phyloP scores from a whole-genome alignment of 2,329 filamentous ascomycete genomes.

The Didymella sp. region DNA sequence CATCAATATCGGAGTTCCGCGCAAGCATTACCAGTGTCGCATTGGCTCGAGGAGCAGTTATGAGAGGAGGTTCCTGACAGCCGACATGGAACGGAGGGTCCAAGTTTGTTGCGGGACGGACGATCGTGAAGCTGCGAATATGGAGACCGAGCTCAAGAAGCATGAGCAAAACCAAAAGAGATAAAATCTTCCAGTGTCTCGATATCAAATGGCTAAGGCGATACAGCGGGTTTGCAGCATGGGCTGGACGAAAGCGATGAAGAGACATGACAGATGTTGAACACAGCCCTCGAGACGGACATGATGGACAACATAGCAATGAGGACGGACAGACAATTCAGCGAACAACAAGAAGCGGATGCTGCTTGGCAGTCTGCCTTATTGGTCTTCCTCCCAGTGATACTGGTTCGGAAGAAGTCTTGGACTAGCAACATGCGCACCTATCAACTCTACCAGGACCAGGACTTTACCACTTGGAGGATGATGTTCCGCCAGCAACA shows the following conservation, averaged over 20 bases:
- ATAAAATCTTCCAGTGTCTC: slow-evolving; percentile 19
- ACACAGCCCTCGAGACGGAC: not conserved
- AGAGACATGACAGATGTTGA: not conserved
- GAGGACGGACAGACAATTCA: not conserved
- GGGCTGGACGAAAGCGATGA: not conserved
- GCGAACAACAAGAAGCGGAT: not conserved
- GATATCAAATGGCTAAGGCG: not conserved
- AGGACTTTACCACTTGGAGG: not conserved
- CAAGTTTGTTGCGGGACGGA: slow-evolving; percentile 14
- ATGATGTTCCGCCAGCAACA: too few relatives aligned
- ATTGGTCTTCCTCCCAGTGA: not conserved
- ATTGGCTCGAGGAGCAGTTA: slow-evolving; percentile 71
- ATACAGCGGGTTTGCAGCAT: not conserved
- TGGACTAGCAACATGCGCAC: not conserved
- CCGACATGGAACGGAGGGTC: slow-evolving; percentile 23
- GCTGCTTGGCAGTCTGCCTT: not conserved
- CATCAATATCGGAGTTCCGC: slow-evolving; percentile 82
- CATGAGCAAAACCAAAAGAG: slow-evolving; percentile 1
- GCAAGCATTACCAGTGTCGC: slow-evolving; percentile 89
- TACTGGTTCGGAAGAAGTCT: not conserved
- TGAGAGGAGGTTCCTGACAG: slow-evolving; percentile 18
- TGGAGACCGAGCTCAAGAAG: slow-evolving; percentile 22
- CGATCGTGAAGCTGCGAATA: slow-evolving; percentile 11
- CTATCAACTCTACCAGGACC: not conserved
- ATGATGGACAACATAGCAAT: not conserved